Evolutionary conservation across 345 rosid species (phyloP).

Genomic region (Acer saccharum): DNA sequence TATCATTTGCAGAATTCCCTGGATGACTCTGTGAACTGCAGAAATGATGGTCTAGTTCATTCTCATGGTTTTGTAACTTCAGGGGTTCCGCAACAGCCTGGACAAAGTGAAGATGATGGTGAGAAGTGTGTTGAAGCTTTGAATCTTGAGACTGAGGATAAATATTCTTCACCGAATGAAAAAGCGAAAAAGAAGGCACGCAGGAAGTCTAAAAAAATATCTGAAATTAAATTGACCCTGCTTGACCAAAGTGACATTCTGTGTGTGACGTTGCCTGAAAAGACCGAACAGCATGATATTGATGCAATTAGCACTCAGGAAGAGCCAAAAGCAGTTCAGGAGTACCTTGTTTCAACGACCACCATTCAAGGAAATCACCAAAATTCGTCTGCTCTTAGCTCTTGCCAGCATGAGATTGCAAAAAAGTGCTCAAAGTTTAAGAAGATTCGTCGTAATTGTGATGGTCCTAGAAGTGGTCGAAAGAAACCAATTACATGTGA

Average conservation of each 20-base stretch:
- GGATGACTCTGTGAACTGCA: slow-evolving; percentile 16
- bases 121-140: slow-evolving; percentile 42
- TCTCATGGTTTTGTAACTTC: slow-evolving; percentile 23
- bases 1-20: slow-evolving; percentile 14
- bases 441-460: slow-evolving; percentile 30
- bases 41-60: slow-evolving; percentile 8
- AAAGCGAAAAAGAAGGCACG: slow-evolving; percentile 51
- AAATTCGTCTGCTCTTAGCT: slow-evolving; percentile 24
- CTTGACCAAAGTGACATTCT: slow-evolving; percentile 38
- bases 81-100: slow-evolving; percentile 26
- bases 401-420: slow-evolving; percentile 28
- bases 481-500: slow-evolving; percentile 49
- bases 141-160: slow-evolving; percentile 32
- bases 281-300: slow-evolving; percentile 32
- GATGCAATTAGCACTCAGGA: slow-evolving; percentile 25
- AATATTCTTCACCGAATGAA: slow-evolving; percentile 26
- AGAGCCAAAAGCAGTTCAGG: slow-evolving; percentile 37
- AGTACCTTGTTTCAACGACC: slow-evolving; percentile 18
- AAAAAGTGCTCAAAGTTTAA: slow-evolving; percentile 36
- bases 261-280: slow-evolving; percentile 22
- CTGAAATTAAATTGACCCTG: slow-evolving; percentile 50
- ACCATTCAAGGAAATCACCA: slow-evolving; percentile 21
- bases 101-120: slow-evolving; percentile 37
- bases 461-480: slow-evolving; percentile 36
- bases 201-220: slow-evolving; percentile 70